Evolutionary conservation across 1,284 basidiomycete genomes (phyloP), one percentile per base, ranked within the genome.

Genomic region (Kalmanozyma brasiliensis): DNA sequence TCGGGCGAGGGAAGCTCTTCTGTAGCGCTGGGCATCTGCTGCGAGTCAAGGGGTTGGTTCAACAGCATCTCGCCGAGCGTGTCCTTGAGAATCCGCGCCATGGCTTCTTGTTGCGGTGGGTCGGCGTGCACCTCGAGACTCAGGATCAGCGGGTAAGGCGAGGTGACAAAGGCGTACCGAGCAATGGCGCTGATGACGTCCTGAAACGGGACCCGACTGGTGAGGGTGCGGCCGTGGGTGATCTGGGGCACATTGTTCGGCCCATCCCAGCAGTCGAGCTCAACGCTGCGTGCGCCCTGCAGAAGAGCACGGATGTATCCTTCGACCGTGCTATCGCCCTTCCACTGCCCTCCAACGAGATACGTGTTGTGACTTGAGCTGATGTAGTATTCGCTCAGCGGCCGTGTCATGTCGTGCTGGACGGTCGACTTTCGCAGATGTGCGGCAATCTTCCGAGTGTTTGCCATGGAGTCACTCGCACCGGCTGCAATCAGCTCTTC

Each of bases 361-460:
- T 99, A 98, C 0, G 96, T 98, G 77, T 99, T 98, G 80, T 98
- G 96, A 29, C 93, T 95, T 16, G 92, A 91, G 5, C 92, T 94
- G 76, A 98, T 90, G 77, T 87, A 96, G 82, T 98, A 98, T 60
- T 96, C 91, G 6, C 88, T 87, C 10, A 97, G 84, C 0, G 95
- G 93, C 1, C 86, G 85, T 0, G 89, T 89, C 92, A 97, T 84
- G 30, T 71, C 63, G 33, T 71, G 68, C n/a, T 66, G 63, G 4
- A 71, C 63, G 10, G 68, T 66, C 24, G 68, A 62, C 22, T 66
- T 66, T 32, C 68, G 68, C 22, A 71, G 35, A 45, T 66, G 62
- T 2, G 61, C 58, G 0, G 68, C 59, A 8, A 71, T 46, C 33
- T 71, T 66, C 13, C 58, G 26, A 8, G 66, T 69, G 8, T 58